These are phyloP conservation scores for Rhynchosporium agropyri DNA, from an alignment of 2,329 filamentous ascomycete species.

Conservation along the genomic window DNA sequence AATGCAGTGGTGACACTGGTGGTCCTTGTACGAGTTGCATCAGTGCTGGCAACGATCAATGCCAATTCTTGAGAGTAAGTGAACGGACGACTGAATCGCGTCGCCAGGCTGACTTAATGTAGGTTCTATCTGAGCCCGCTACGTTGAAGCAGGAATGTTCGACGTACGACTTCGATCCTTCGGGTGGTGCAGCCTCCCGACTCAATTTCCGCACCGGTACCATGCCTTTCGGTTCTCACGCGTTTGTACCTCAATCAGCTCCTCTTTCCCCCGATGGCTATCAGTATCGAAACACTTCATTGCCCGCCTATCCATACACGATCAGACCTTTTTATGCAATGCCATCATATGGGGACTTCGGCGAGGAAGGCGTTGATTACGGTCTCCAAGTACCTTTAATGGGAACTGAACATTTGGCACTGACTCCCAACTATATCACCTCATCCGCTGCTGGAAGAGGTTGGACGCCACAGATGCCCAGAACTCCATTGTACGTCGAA, in stretches of 20 bases:
- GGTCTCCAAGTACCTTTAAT: constrained; percentile 23
- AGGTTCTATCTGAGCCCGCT: constrained; percentile 39
- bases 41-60: constrained; percentile 68
- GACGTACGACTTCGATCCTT: constrained; percentile 33
- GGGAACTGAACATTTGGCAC: constrained; percentile 15
- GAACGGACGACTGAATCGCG: neutral
- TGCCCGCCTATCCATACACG: constrained; percentile 29
- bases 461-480: constrained; percentile 30
- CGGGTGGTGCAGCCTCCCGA: constrained; percentile 31
- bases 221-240: constrained; percentile 30
- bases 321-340: constrained; percentile 30
- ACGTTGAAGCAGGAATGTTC: constrained; percentile 36
- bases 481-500: constrained; percentile 29
- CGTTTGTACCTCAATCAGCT: constrained; percentile 24
- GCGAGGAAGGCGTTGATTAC: constrained; percentile 38
- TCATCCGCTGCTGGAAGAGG: constrained; percentile 22
- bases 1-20: constrained; percentile 87
- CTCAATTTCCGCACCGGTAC: constrained; percentile 31
- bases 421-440: constrained; percentile 24
- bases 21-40: constrained; percentile 80
- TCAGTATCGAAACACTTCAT: constrained; percentile 29
- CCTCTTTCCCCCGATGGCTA: constrained; percentile 27
- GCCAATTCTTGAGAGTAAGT: constrained; percentile 78
- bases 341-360: constrained; percentile 32
- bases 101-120: constrained; percentile 23